These are phyloP conservation scores for Blastobotrys apis DNA, from an alignment of 1,139 yeast species.

Conservation along the genomic window DNA sequence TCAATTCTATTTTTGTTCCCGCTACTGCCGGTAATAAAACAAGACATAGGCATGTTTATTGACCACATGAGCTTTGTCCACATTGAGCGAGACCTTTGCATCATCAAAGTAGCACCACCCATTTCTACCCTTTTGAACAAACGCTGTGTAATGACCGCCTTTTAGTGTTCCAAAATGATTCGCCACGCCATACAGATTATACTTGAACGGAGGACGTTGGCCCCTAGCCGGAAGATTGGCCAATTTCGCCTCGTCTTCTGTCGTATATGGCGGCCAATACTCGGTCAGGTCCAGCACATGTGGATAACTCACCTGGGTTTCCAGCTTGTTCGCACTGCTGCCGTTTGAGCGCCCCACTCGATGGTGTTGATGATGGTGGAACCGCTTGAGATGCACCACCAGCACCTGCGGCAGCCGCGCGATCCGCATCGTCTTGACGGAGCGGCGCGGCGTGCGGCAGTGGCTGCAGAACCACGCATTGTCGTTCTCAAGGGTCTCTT, in stretches of 20 bases:
- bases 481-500: conserved; percentile 69
- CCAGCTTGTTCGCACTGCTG: conserved; percentile 45
- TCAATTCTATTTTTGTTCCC: not conserved
- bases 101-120: conserved; percentile 82
- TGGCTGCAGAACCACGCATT: conserved; percentile 88
- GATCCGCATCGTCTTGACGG: conserved; percentile 63
- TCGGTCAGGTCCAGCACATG: conserved; percentile 59
- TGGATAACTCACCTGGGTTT: conserved; percentile 60
- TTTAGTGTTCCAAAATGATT: conserved; percentile 78
- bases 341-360: not conserved
- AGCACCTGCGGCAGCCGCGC: conserved; percentile 70
- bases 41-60: conserved; percentile 71
- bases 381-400: conserved; percentile 76
- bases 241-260: conserved; percentile 38
- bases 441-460: conserved; percentile 63
- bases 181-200: conserved; percentile 80
- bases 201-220: conserved; percentile 75
- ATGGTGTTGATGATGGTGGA: conserved; percentile 38
- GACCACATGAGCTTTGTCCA: conserved; percentile 41
- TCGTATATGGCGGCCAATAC: conserved; percentile 61
- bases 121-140: conserved; percentile 58
- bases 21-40: conserved; percentile 42
- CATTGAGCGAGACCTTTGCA: conserved; percentile 47
- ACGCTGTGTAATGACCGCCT: conserved; percentile 91
- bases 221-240: conserved; percentile 62